Evolutionary conservation across 139 green algal genomes (phyloP).

Genomic region (Desmodesmus armatus): DNA sequence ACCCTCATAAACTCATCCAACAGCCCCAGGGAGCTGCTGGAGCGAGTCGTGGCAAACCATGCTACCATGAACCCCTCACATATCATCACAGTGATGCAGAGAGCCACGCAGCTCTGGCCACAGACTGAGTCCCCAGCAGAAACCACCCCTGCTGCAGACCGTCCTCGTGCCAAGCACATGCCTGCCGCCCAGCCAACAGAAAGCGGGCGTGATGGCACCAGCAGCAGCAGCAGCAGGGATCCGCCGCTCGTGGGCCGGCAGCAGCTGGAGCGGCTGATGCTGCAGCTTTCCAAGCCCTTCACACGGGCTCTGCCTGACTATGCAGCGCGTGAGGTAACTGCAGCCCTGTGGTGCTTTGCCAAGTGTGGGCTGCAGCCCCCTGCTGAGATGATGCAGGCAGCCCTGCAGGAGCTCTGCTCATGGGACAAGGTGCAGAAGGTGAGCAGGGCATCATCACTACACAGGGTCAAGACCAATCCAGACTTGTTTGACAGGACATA

Average conservation of each 20-base stretch:
- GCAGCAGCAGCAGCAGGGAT: not conserved
- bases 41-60: too few species aligned
- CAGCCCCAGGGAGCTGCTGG: not conserved
- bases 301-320: not conserved
- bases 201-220: too few species aligned
- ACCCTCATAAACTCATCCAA: not conserved
- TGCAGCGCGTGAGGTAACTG: not conserved
- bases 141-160: not conserved
- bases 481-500: too few species aligned
- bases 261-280: slow-evolving; percentile 31
- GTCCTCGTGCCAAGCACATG: not conserved
- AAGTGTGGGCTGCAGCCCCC: not conserved
- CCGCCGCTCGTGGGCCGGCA: slow-evolving; percentile 8
- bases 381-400: not conserved
- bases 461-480: too few species aligned
- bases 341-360: not conserved
- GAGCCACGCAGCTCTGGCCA: too few species aligned
- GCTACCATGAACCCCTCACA: too few species aligned
- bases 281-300: not conserved
- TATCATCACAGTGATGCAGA: too few species aligned
- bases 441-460: too few species aligned
- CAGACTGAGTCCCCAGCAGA: too few species aligned
- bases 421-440: not conserved
- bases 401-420: not conserved
- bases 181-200: slow-evolving; percentile 15